Percentiles rank a stretch among this genome's conserved stretches.
Evolutionary conservation across 306 rosid species (phyloP).

Genomic region (Begonia masoniana): DNA sequence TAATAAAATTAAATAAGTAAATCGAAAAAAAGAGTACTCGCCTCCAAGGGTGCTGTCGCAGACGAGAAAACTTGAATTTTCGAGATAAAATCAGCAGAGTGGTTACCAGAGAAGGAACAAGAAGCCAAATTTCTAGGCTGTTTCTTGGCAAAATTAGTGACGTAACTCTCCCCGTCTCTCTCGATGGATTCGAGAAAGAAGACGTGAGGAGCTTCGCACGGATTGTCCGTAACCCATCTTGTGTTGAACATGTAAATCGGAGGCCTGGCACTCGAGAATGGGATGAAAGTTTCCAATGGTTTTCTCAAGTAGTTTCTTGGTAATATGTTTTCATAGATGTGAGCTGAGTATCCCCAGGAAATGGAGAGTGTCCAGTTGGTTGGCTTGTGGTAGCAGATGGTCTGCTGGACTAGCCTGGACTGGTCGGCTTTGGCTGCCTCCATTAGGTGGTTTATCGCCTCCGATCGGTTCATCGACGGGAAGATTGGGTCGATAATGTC

Average conservation of each 20-base stretch:
- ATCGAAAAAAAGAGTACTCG: not conserved
- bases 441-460: slow-evolving; percentile 28
- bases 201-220: slow-evolving; percentile 36
- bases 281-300: slow-evolving; percentile 34
- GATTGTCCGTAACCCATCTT: slow-evolving; percentile 14
- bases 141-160: slow-evolving; percentile 18
- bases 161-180: not conserved
- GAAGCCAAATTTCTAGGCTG: slow-evolving; percentile 14
- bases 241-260: slow-evolving; percentile 36
- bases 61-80: slow-evolving; percentile 25
- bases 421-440: slow-evolving; percentile 18
- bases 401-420: slow-evolving; percentile 33
- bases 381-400: slow-evolving; percentile 33
- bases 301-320: slow-evolving; percentile 18
- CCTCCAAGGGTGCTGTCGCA: slow-evolving; percentile 13
- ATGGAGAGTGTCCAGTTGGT: slow-evolving; percentile 36
- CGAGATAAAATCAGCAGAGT: slow-evolving; percentile 25
- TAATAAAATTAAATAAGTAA: not conserved
- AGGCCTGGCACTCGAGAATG: slow-evolving; percentile 13
- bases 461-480: slow-evolving; percentile 27
- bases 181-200: slow-evolving; percentile 22
- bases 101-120: slow-evolving; percentile 24
- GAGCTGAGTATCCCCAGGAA: slow-evolving; percentile 44
- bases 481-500: slow-evolving; percentile 33
- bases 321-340: slow-evolving; percentile 25